These are phyloP conservation scores for Cercospora citrullina DNA, from an alignment of 2,329 filamentous ascomycete species.

Conservation along the genomic window DNA sequence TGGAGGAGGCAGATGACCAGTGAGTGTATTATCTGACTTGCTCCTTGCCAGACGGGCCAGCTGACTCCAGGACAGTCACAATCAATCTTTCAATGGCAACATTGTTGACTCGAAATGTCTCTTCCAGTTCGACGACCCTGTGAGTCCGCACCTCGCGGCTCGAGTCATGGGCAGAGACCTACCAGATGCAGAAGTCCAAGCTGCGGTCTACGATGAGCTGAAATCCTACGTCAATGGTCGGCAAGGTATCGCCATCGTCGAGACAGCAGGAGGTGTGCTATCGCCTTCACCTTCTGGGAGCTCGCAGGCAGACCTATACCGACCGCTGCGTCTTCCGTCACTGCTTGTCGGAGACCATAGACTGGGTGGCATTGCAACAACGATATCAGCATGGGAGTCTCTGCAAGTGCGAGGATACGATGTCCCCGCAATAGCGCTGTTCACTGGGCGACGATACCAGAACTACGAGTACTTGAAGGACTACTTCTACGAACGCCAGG, in stretches of 20 bases:
- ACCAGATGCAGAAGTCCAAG: constrained; percentile 41
- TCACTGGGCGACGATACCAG: constrained; percentile 64
- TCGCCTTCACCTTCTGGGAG: constrained; percentile 75
- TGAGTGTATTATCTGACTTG: constrained; percentile 40
- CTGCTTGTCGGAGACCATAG: constrained; percentile 73
- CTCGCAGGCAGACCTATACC: constrained; percentile 75
- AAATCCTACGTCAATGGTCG: constrained; percentile 45
- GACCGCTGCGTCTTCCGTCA: constrained; percentile 70
- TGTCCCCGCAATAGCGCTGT: constrained; percentile 68
- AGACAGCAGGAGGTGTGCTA: constrained; percentile 80
- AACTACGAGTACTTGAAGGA: constrained; percentile 67
- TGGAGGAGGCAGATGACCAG: constrained; percentile 69
- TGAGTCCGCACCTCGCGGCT: constrained; percentile 77
- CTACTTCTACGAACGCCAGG: constrained; percentile 64
- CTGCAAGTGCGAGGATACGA: constrained; percentile 77
- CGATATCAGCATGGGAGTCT: constrained; percentile 78
- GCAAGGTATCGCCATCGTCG: constrained; percentile 66
- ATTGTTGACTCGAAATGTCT: constrained; percentile 61
- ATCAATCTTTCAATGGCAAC: constrained; percentile 26
- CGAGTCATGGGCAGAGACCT: constrained; percentile 34
- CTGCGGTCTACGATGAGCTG: constrained; percentile 45
- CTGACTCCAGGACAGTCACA: constrained; percentile 6
- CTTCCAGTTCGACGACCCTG: constrained; percentile 70
- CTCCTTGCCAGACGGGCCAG: neutral
- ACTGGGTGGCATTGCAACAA: constrained; percentile 76